Evolutionary conservation across 2,329 filamentous ascomycete species (phyloP).

Genomic region (Colletotrichum liaoningense): DNA sequence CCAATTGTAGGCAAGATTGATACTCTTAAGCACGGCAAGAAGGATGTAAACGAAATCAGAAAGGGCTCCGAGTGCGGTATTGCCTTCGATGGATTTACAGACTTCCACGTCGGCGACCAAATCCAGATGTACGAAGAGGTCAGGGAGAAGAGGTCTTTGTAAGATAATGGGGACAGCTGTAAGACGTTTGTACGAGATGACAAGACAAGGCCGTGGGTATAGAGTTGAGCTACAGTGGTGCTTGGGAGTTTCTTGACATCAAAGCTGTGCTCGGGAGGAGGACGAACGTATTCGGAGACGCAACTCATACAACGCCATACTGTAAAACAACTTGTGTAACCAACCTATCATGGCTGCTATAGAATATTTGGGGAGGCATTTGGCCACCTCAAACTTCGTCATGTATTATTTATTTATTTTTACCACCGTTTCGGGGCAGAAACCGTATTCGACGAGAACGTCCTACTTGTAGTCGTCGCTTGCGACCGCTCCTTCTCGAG

Average conservation of each 20-base stretch:
- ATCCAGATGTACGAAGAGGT: slow-evolving; percentile 90
- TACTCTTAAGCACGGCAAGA: slow-evolving; percentile 92
- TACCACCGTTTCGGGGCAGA: slow-evolving; percentile 62
- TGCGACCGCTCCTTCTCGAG: slow-evolving; percentile 66
- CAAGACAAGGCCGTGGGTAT: not conserved
- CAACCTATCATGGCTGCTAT: slow-evolving; percentile 1
- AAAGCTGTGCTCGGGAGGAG: not conserved
- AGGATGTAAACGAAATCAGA: slow-evolving; percentile 87
- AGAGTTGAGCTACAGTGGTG: not conserved
- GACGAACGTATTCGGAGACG: not conserved
- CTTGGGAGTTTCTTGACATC: not conserved
- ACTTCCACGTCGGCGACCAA: slow-evolving; percentile 83
- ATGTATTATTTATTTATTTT: slow-evolving; percentile 27
- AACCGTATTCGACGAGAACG: slow-evolving; percentile 61
- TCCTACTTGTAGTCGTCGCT: slow-evolving; percentile 59
- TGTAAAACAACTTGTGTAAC: slow-evolving; percentile 13
- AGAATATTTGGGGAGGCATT: not conserved
- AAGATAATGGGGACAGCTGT: slow-evolving; percentile 38
- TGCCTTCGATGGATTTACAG: slow-evolving; percentile 82
- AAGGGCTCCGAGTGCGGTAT: slow-evolving; percentile 97
- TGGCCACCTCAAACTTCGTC: not conserved
- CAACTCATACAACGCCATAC: slow-evolving; percentile 7
- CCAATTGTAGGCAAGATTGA: slow-evolving; percentile 74
- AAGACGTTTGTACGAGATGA: not conserved
- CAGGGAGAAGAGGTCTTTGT: slow-evolving; percentile 73